A percentile compares a stretch with the other conserved stretches of the same genome.
Conservation (phyloP, 2,329 filamentous ascomycete genomes). For the Aureobasidium sp. region DNA sequence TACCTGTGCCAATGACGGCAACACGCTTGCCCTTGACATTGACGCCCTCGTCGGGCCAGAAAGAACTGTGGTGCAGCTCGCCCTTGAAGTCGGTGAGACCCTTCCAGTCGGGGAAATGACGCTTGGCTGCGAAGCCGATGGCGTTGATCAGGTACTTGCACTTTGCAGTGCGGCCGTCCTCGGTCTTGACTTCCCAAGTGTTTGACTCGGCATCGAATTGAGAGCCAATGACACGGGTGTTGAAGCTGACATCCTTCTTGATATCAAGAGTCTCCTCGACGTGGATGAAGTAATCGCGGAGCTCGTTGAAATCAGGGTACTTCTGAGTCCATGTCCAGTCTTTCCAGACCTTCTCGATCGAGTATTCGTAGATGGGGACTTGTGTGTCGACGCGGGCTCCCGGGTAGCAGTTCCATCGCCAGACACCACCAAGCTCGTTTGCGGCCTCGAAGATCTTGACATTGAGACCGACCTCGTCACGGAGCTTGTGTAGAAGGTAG, state of each 20-base stretch:
- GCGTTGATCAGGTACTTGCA: conserved; percentile 32
- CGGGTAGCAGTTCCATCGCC: conserved; percentile 35
- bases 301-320: conserved; percentile 33
- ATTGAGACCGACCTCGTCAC: conserved; percentile 28
- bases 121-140: conserved; percentile 34
- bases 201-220: conserved; percentile 43
- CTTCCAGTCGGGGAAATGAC: conserved; percentile 33
- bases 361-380: conserved; percentile 43
- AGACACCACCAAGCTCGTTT: conserved; percentile 32
- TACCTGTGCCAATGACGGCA: conserved; percentile 38
- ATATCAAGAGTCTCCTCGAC: conserved; percentile 51
- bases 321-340: conserved; percentile 48
- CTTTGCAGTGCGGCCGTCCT: conserved; percentile 43
- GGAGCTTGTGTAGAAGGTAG: conserved; percentile 26
- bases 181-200: conserved; percentile 47
- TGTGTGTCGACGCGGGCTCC: conserved; percentile 43
- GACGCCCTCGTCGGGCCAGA: conserved; percentile 33
- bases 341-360: conserved; percentile 42
- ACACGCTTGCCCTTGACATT: conserved; percentile 33
- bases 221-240: conserved; percentile 48
- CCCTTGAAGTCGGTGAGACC: conserved; percentile 34
- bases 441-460: conserved; percentile 32
- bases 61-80: conserved; percentile 34
- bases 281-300: conserved; percentile 54
- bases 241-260: conserved; percentile 52